Evolutionary conservation across 345 rosid genomes (phyloP), one percentile per base, ranked within the genome.

Genomic region (Zanthoxylum bungeanum): DNA sequence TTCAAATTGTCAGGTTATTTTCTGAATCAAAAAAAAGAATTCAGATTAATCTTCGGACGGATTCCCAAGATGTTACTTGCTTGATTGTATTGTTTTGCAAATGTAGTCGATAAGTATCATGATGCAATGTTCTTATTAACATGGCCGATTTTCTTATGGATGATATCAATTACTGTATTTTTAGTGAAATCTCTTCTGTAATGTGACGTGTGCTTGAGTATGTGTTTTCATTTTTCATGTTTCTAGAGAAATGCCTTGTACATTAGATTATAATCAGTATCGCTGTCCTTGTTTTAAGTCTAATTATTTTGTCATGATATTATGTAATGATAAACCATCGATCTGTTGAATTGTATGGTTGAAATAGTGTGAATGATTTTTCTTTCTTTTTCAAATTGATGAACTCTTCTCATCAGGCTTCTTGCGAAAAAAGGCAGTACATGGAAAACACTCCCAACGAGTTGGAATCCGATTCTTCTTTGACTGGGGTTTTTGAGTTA

Each of bases 401-500:
- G 37, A 67, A 28, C 28, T n/a, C 14, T 25, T 57, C 28, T 37
- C 24, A 2, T 31, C 71, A 39, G 11, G 31, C 39, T 70, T 73
- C 16, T 58, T 52, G 11, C 28, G 65, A 67, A 68, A 73, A 77
- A 66, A 46, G 66, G 40, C 69, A 69, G 28, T 22, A 69, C 57
- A 85, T 85, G 89, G 82, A 77, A 36, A 71, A 69, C 64, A 49
- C 3, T 4, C 14, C 7, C 58, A 50, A 55, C 34, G 76, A 76
- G 75, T 49, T 49, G 75, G 86, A 84, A 68, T 22, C 82, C 17
- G 67, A 40, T 71, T 71, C 83, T 52, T 75, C 64, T 37, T 60
- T 75, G 27, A 31, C 67, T 2, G 77, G 69, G 64, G 79, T 87
- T 66, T 91, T 70, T 59, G 81, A 83, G 81, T 75, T 90, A 73